Percentiles rank a stretch among this genome's conserved stretches.
phyloP scores from a whole-genome alignment of 1,284 basidiomycete genomes.

The Cutaneotrichosporon cutaneum region DNA sequence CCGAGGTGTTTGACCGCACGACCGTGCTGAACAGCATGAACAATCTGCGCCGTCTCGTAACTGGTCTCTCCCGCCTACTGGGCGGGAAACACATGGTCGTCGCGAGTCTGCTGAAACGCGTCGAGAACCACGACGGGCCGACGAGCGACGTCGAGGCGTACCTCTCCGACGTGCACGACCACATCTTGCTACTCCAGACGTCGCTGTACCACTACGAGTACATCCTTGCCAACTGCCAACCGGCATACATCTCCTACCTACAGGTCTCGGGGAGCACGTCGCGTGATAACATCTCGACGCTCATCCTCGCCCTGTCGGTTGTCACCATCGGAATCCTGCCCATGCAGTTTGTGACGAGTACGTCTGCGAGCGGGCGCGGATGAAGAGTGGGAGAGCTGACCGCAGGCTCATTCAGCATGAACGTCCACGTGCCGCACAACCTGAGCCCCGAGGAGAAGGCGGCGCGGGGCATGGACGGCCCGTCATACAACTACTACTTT shows the following conservation, averaged over 20 bases:
- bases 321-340: constrained; percentile 70
- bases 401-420: constrained; percentile 66
- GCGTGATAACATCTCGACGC: constrained; percentile 65
- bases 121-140: constrained; percentile 34
- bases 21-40: constrained; percentile 70
- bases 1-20: constrained; percentile 48
- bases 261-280: constrained; percentile 63
- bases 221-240: constrained; percentile 82
- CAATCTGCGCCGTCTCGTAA: constrained; percentile 74
- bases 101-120: constrained; percentile 73
- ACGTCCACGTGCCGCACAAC: constrained; percentile 57
- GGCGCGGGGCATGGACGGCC: constrained; percentile 20
- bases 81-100: constrained; percentile 81
- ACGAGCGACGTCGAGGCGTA: constrained; percentile 70
- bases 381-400: constrained; percentile 26
- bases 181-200: constrained; percentile 83
- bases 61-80: constrained; percentile 73
- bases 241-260: constrained; percentile 77
- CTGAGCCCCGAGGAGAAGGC: constrained; percentile 22
- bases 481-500: constrained; percentile 42
- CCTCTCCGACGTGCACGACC: constrained; percentile 91
- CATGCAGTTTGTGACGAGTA: constrained; percentile 66
- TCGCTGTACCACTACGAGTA: constrained; percentile 85
- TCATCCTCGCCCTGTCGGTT: constrained; percentile 66
- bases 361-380: constrained; percentile 20